Conservation (phyloP, 2,329 filamentous ascomycete genomes). For the Claviceps citrina region DNA sequence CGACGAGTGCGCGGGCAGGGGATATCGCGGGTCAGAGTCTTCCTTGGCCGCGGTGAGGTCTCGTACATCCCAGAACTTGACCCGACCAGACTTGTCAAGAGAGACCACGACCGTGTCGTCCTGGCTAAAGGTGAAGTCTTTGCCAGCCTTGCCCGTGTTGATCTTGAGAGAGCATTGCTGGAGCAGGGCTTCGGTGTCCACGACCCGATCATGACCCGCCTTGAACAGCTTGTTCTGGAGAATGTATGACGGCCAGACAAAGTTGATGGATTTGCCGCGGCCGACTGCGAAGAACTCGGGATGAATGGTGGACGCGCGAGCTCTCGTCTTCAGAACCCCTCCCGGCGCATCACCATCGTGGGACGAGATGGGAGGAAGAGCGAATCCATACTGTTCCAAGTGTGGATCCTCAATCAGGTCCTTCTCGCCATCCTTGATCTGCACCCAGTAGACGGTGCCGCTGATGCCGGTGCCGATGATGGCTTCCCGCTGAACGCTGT, state of each 20-base stretch:
- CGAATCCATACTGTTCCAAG: constrained; percentile 72
- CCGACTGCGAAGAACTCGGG: constrained; percentile 91
- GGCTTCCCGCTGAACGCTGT: constrained; percentile 51
- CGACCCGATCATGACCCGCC: constrained; percentile 47
- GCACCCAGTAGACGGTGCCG: constrained; percentile 91
- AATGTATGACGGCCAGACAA: constrained; percentile 57
- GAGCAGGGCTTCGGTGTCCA: constrained; percentile 78
- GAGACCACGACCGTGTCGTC: constrained; percentile 91
- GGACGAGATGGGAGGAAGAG: constrained; percentile 71
- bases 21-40: constrained; percentile 32
- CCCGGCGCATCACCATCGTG: constrained; percentile 84
- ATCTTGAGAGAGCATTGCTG: constrained; percentile 82
- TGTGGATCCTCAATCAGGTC: constrained; percentile 66
- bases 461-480: constrained; percentile 88
- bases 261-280: constrained; percentile 87
- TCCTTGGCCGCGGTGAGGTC: constrained; percentile 47
- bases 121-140: constrained; percentile 95
- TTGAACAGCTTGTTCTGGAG: constrained; percentile 49
- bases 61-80: constrained; percentile 97
- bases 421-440: constrained; percentile 60
- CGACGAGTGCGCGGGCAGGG: constrained; percentile 38
- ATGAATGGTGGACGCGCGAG: constrained; percentile 75
- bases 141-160: constrained; percentile 92
- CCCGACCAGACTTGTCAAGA: constrained; percentile 85
- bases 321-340: constrained; percentile 87